phyloP scores from a whole-genome alignment of 768 basidiomycete genomes.

The Lanmaoa pseudosensibilis region DNA sequence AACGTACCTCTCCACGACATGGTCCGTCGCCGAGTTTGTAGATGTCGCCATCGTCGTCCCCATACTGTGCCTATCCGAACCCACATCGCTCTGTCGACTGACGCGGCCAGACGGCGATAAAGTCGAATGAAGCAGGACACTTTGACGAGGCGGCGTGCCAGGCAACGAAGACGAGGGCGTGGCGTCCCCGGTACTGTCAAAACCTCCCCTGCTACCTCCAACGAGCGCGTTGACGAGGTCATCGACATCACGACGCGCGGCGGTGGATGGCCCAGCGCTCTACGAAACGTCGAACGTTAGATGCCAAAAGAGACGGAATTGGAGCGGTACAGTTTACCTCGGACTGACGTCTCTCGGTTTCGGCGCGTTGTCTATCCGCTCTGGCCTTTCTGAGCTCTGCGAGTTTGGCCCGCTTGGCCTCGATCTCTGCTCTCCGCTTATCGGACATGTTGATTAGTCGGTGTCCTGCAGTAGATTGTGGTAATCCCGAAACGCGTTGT shows the following conservation, averaged over 20 bases:
- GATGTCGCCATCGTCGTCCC: conserved; percentile 48
- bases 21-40: conserved; percentile 59
- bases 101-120: conserved; percentile 56
- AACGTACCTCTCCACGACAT: conserved; percentile 67
- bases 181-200: conserved; percentile 58
- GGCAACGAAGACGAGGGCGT: conserved; percentile 74
- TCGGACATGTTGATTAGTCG: conserved; percentile 47
- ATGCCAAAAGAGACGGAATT: not conserved
- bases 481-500: not conserved
- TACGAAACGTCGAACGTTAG: conserved; percentile 14
- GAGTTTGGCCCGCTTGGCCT: conserved; percentile 86
- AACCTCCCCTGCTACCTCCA: conserved; percentile 42
- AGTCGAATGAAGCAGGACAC: conserved; percentile 36
- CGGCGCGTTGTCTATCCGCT: conserved; percentile 62
- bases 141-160: conserved; percentile 59
- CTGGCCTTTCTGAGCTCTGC: conserved; percentile 80
- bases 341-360: conserved; percentile 39
- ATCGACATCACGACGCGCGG: conserved; percentile 59
- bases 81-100: conserved; percentile 70
- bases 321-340: conserved; percentile 19
- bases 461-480: not conserved
- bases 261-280: conserved; percentile 42
- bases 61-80: conserved; percentile 47
- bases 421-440: conserved; percentile 81
- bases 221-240: conserved; percentile 66